Percentiles rank a stretch among this genome's conserved stretches.
These are phyloP conservation scores for Macrotyloma uniflorum DNA, from an alignment of 306 rosid genomes.

Conservation along the genomic window DNA sequence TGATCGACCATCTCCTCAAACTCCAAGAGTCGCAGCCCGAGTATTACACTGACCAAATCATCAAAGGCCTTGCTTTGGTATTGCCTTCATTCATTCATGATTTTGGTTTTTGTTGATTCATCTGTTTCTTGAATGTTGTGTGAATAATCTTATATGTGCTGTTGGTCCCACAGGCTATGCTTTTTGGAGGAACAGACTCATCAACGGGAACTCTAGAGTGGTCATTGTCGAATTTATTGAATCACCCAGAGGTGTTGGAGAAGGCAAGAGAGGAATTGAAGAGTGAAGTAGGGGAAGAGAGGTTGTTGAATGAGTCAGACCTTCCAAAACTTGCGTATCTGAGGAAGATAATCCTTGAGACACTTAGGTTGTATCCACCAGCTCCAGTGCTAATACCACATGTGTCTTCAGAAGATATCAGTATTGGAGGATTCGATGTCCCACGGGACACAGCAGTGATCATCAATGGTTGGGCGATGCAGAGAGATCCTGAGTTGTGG, in stretches of 20 bases:
- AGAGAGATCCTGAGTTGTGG: constrained; percentile 57
- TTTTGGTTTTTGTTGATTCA: too few species aligned
- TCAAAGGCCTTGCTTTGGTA: constrained; percentile 58
- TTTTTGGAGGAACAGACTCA: constrained; percentile 53
- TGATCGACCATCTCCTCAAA: constrained; percentile 55
- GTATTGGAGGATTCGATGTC: constrained; percentile 39
- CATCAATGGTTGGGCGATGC: constrained; percentile 62
- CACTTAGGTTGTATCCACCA: constrained; percentile 42
- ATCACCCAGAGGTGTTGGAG: constrained; percentile 41
- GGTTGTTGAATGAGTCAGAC: constrained; percentile 46
- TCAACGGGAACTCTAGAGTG: constrained; percentile 59
- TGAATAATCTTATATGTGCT: too few species aligned
- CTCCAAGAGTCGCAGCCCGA: constrained; percentile 44
- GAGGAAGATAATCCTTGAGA: constrained; percentile 48
- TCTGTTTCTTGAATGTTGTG: too few species aligned
- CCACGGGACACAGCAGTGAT: constrained; percentile 53
- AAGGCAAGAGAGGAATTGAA: constrained; percentile 49
- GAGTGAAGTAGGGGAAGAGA: constrained; percentile 40
- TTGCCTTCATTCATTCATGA: background rate
- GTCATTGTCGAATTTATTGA: constrained; percentile 30
- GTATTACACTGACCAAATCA: constrained; percentile 49
- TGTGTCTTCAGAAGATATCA: constrained; percentile 46
- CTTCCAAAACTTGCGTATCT: constrained; percentile 53
- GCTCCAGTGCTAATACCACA: constrained; percentile 60
- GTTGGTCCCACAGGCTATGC: constrained; percentile 35